These are phyloP conservation scores for Termitomyces bulborhizus DNA, from an alignment of 768 basidiomycete genomes.

Conservation along the genomic window DNA sequence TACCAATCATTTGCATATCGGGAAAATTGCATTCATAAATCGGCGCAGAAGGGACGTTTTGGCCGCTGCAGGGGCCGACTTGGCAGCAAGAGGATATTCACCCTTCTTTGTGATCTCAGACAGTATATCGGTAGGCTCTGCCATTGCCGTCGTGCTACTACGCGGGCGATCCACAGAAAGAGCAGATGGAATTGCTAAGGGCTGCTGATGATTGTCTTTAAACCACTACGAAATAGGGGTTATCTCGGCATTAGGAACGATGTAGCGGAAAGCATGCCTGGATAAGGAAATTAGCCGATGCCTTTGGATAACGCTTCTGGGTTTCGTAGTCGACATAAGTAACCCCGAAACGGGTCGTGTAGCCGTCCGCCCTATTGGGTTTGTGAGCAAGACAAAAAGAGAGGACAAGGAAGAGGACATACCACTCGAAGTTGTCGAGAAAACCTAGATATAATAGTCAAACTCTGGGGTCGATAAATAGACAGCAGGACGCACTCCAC, in stretches of 20 bases:
- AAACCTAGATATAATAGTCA: constrained; percentile 37
- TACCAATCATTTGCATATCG: constrained; percentile 1
- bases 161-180: not conserved
- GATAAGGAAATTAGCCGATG: constrained; percentile 49
- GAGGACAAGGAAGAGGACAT: not conserved
- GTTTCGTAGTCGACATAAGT: constrained; percentile 70
- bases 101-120: not conserved
- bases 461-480: not conserved
- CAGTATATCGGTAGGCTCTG: not conserved
- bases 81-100: not conserved
- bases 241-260: not conserved
- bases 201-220: constrained; percentile 19
- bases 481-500: constrained; percentile 43
- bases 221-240: constrained; percentile 29
- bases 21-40: not conserved
- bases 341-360: constrained; percentile 60
- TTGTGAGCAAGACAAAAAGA: not conserved
- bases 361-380: constrained; percentile 52
- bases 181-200: not conserved
- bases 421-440: constrained; percentile 71
- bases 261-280: constrained; percentile 30
- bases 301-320: constrained; percentile 60
- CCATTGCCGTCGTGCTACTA: not conserved
- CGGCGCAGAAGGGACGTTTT: not conserved
- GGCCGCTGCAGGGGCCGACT: not conserved